Base-by-base conservation (phyloP, 176 grass and related monocot species). In the Ampelocalamus luodianensis region DNA sequence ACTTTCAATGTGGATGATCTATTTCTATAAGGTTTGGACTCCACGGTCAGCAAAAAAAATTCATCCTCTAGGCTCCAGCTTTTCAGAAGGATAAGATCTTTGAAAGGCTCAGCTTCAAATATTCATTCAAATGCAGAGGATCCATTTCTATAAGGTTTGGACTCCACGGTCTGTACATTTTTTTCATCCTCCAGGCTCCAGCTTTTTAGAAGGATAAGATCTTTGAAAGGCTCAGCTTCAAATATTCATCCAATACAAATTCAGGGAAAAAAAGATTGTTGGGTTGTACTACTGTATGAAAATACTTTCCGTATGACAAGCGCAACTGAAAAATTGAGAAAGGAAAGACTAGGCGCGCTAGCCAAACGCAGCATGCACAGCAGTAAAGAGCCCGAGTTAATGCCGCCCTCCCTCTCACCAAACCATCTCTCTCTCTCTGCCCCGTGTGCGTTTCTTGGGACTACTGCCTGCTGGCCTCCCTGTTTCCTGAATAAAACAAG, bases 361-460 rank as follows among this genome's bases (percentile, higher is more conserved):
- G 71, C 51, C 32, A 51, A 43, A 68, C 23, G 62, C 24, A 16
- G 88, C 82, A 26, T 27, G 74, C 66, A 64, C 61, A 32, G 63
- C 44, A 79, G 74, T 87, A 76, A 77, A 87, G 74, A 83, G 6
- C n/a, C 58, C 62, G 61, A 83, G 74, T 90, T 84, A 90, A 84
- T 87, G 67, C 85, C 42, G 69, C 59, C 80, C 58, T 27, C 18
- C 43, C 40, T 12, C 74, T 74, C 75, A 79, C 85, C 84, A 67
- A 87, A 83, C 73, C 64, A 45, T 36, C 37, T 54, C 17, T 54
- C 51, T 42, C 46, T 44, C 39, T 27, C 53, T 42, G 74, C 32
- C 32, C 71, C 79, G 74, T 79, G 85, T 83, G 84, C 36, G 59
- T 74, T 68, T 87, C 89, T 90, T 74, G 85, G 80, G 68, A 83